Percentiles rank a stretch among this genome's conserved stretches.
Evolutionary conservation across 805 yeast species (phyloP).

Genomic region (Dipodascus albidus): DNA sequence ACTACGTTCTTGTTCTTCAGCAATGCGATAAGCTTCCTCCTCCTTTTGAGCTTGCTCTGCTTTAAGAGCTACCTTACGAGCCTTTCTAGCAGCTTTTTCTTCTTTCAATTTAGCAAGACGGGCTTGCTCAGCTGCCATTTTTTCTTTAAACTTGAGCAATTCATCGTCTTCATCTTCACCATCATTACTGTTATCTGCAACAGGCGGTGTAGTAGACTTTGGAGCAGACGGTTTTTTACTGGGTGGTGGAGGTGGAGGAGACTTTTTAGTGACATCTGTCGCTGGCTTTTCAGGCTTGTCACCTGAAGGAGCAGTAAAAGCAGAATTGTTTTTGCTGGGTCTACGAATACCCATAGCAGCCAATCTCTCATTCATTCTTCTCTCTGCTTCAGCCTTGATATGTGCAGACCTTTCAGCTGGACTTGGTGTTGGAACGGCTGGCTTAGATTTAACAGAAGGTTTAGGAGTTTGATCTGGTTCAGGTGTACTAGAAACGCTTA

Average conservation of each 20-base stretch:
- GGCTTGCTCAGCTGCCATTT: constrained; percentile 12
- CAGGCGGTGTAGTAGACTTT: constrained; percentile 10
- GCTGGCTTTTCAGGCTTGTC: constrained; percentile 7
- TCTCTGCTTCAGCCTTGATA: constrained; percentile 70
- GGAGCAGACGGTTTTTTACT: constrained; percentile 5
- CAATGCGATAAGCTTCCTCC: constrained; percentile 20
- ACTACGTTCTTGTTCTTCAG: background rate
- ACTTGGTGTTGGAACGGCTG: constrained; percentile 15
- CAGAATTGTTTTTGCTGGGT: constrained; percentile 10
- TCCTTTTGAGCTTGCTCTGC: constrained; percentile 26
- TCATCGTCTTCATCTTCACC: constrained; percentile 30
- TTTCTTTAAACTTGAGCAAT: constrained; percentile 14
- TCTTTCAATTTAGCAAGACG: constrained; percentile 14
- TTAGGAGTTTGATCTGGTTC: too few species aligned
- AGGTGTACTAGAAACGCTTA: constrained; percentile 6
- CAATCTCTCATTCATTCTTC: constrained; percentile 74
- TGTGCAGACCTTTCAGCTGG: constrained; percentile 67
- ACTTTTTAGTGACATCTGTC: constrained; percentile 2
- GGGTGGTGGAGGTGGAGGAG: constrained; percentile 7
- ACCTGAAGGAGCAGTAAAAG: constrained; percentile 13
- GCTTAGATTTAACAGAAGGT: constrained; percentile 9
- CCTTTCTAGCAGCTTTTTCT: constrained; percentile 28
- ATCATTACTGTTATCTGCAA: constrained; percentile 8
- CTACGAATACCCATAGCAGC: constrained; percentile 62
- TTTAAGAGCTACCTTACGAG: constrained; percentile 28